Conservation (phyloP, 495 filamentous ascomycete genomes). For the Cenococcum geophilum region DNA sequence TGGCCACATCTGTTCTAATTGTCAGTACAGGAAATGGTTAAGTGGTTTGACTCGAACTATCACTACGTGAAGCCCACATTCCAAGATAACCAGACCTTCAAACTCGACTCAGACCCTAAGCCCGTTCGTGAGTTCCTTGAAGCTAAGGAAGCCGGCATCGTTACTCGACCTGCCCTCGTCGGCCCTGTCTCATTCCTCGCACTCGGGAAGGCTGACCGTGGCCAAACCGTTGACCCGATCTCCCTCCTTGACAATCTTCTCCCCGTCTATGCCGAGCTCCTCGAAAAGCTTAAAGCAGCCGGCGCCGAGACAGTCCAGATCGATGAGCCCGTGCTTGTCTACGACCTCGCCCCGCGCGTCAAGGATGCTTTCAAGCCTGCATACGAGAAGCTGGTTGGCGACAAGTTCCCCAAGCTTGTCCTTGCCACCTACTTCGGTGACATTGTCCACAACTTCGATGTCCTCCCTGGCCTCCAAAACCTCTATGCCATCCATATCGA, state of each 20-base stretch:
- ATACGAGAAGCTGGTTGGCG: constrained; percentile 81
- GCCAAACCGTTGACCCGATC: constrained; percentile 84
- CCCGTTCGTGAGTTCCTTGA: constrained; percentile 89
- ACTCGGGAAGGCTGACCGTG: constrained; percentile 95
- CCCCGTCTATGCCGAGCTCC: constrained; percentile 85
- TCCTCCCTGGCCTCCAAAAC: constrained; percentile 60
- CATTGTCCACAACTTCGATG: constrained; percentile 95
- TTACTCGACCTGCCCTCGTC: constrained; percentile 87
- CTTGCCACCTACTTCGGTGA: constrained; percentile 98
- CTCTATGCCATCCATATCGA: constrained; percentile 86
- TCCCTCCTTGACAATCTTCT: constrained; percentile 83
- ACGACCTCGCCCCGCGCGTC: constrained; percentile 76
- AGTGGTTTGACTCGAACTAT: constrained; percentile 99
- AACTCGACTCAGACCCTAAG: constrained; percentile 80
- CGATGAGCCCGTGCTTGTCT: constrained; percentile 93
- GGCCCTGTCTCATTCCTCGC: constrained; percentile 95
- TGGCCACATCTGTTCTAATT: not conserved
- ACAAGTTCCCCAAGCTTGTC: constrained; percentile 70
- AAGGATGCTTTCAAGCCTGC: constrained; percentile 97
- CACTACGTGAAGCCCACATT: constrained; percentile 99
- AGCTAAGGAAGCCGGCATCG: constrained; percentile 92
- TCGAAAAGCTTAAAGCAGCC: constrained; percentile 85
- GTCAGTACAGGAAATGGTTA: constrained; percentile 79
- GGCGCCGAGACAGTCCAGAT: constrained; percentile 95
- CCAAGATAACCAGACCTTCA: constrained; percentile 92